Evolutionary conservation across 371 early-diverging fungal genomes (phyloP).

Genomic region (Cokeromyces recurvatus): DNA sequence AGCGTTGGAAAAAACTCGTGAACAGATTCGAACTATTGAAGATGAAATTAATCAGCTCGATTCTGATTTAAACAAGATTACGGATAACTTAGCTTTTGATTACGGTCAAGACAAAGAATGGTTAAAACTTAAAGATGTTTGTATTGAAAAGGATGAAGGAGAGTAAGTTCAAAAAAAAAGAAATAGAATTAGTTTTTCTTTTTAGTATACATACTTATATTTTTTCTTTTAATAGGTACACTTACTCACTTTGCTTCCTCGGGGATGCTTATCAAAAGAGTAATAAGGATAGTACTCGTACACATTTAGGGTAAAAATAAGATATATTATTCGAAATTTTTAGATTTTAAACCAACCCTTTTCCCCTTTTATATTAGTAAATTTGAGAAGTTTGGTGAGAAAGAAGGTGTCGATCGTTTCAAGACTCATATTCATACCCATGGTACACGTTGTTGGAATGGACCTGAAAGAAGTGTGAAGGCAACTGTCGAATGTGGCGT

Average conservation of each 20-base stretch:
- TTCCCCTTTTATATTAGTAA: constrained; percentile 9
- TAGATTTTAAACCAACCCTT: background rate
- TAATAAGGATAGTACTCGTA: constrained; percentile 48
- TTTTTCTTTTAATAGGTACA: constrained; percentile 45
- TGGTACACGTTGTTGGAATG: constrained; percentile 92
- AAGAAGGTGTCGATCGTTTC: constrained; percentile 35
- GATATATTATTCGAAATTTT: background rate
- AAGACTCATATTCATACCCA: constrained; percentile 56
- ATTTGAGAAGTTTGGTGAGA: constrained; percentile 29
- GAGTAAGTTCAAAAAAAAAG: constrained; percentile 65
- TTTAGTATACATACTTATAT: background rate
- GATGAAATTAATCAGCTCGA: constrained; percentile 27
- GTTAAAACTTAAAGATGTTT: constrained; percentile 60
- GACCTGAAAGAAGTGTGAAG: constrained; percentile 70
- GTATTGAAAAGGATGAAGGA: constrained; percentile 63
- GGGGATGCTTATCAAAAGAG: constrained; percentile 72
- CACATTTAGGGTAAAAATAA: constrained; percentile 65
- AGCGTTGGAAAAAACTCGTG: too few relatives aligned
- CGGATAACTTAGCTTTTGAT: constrained; percentile 49
- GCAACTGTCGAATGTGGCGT: constrained; percentile 62
- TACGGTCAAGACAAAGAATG: constrained; percentile 60
- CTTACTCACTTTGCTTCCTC: constrained; percentile 80
- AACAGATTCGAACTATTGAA: constrained; percentile 32
- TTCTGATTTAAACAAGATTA: constrained; percentile 31
- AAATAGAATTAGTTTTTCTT: too few relatives aligned